Percentiles rank a stretch among this genome's conserved stretches.
Evolutionary conservation across 306 rosid genomes (phyloP).

Genomic region (Arachis hypogaea): DNA sequence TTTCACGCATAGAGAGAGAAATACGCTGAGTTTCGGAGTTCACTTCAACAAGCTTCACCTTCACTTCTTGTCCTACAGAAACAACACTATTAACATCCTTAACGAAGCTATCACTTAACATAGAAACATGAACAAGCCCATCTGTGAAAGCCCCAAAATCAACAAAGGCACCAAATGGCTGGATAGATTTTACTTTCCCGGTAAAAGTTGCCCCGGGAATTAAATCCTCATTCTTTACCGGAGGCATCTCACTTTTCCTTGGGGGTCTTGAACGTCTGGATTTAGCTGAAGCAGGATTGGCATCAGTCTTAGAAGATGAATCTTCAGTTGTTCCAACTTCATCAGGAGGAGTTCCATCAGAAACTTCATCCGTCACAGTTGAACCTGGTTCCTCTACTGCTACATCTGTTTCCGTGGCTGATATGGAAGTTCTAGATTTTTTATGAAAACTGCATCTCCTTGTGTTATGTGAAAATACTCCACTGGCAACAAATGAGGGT

Average conservation of each 20-base stretch:
- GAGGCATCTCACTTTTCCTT: slow-evolving; percentile 94
- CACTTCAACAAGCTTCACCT: slow-evolving; percentile 84
- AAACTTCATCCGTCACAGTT: slow-evolving; percentile 53
- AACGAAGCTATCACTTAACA: slow-evolving; percentile 83
- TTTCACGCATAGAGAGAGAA: slow-evolving; percentile 93
- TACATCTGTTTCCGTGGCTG: slow-evolving; percentile 78
- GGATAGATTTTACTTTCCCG: slow-evolving; percentile 93
- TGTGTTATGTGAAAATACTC: slow-evolving; percentile 58
- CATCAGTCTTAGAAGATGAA: slow-evolving; percentile 50
- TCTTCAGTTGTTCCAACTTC: slow-evolving; percentile 50
- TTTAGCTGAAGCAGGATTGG: slow-evolving; percentile 44
- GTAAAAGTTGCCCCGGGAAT: slow-evolving; percentile 83
- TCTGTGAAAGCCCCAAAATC: slow-evolving; percentile 98
- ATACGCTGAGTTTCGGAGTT: slow-evolving; percentile 77
- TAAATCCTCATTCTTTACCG: slow-evolving; percentile 79
- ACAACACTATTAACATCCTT: slow-evolving; percentile 86
- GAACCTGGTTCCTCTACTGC: slow-evolving; percentile 71
- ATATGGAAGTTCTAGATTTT: slow-evolving; percentile 54
- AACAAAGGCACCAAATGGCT: slow-evolving; percentile 94
- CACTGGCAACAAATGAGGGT: slow-evolving; percentile 56
- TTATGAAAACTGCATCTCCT: slow-evolving; percentile 46
- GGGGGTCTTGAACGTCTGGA: slow-evolving; percentile 61
- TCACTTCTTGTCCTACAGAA: slow-evolving; percentile 98
- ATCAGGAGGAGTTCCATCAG: slow-evolving; percentile 52
- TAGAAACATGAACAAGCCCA: slow-evolving; percentile 94